Evolutionary conservation across 495 filamentous ascomycete genomes (phyloP).

Genomic region (Daldinia childiae): DNA sequence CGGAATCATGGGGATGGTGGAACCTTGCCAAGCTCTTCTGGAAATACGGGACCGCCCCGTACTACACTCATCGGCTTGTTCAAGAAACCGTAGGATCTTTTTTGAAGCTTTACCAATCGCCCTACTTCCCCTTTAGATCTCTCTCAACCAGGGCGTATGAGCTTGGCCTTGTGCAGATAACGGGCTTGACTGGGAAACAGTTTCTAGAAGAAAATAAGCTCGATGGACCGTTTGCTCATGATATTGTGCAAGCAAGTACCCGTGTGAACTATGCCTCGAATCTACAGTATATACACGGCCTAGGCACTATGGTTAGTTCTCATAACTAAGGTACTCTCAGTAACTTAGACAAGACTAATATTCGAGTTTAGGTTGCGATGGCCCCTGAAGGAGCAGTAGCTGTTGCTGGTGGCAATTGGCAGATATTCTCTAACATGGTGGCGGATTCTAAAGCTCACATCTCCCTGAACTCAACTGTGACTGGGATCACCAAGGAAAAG

Average conservation of each 20-base stretch:
- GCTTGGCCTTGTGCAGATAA: constrained; percentile 70
- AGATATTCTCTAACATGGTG: constrained; percentile 87
- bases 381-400: constrained; percentile 84
- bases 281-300: constrained; percentile 80
- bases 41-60: constrained; percentile 84
- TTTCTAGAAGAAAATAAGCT: constrained; percentile 78
- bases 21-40: constrained; percentile 79
- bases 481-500: constrained; percentile 61
- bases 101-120: constrained; percentile 80
- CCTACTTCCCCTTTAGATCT: constrained; percentile 83
- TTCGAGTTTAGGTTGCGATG: constrained; percentile 63
- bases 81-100: constrained; percentile 76
- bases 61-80: constrained; percentile 77
- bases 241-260: constrained; percentile 92
- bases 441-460: constrained; percentile 67
- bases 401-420: constrained; percentile 91
- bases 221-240: constrained; percentile 70
- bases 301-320: constrained; percentile 86
- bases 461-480: constrained; percentile 75
- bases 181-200: constrained; percentile 73
- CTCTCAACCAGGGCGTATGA: constrained; percentile 72
- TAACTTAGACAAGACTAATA: constrained; percentile 7
- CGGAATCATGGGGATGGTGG: constrained; percentile 73
- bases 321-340: no score
- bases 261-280: constrained; percentile 97